Percentiles rank a stretch among this genome's conserved stretches.
phyloP scores from a whole-genome alignment of 116 monocot species.

The Iris pallida region DNA sequence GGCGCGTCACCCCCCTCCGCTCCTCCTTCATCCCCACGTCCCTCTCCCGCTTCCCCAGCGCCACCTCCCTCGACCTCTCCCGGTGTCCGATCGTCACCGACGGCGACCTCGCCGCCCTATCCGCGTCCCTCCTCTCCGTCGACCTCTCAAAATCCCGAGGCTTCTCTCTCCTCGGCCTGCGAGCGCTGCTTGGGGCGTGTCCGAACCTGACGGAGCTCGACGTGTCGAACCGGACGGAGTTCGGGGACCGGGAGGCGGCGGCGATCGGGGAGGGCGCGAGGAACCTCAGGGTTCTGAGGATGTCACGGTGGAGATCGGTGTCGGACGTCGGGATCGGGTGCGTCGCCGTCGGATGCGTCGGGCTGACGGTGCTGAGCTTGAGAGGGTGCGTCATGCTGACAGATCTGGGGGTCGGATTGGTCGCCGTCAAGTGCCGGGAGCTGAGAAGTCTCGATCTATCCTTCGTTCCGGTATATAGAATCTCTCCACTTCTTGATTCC shows the following conservation, averaged over 20 bases:
- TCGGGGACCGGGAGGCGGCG: conserved; percentile 43
- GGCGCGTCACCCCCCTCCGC: conserved; percentile 40
- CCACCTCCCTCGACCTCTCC: conserved; percentile 46
- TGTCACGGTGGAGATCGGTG: conserved; percentile 51
- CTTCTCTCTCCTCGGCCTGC: conserved; percentile 35
- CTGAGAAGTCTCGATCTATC: conserved; percentile 62
- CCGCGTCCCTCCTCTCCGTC: conserved; percentile 27
- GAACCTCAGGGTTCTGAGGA: conserved; percentile 39
- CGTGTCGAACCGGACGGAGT: conserved; percentile 36
- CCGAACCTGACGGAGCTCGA: conserved; percentile 44
- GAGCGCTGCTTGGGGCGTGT: conserved; percentile 26
- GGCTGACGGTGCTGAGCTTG: conserved; percentile 44
- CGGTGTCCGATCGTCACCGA: conserved; percentile 56
- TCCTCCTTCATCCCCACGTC: conserved; percentile 38
- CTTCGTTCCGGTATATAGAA: conserved; percentile 37
- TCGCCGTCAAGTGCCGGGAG: conserved; percentile 63
- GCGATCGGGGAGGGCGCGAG: conserved; percentile 38
- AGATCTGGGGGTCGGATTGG: conserved; percentile 55
- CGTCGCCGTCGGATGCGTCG: conserved; percentile 69
- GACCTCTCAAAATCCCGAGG: conserved; percentile 47
- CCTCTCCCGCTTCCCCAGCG: conserved; percentile 46
- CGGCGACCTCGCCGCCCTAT: conserved; percentile 27
- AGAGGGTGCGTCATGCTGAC: conserved; percentile 64
- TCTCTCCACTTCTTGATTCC: not conserved
- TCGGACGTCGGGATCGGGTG: conserved; percentile 70